Evolutionary conservation across 2,329 filamentous ascomycete species (phyloP), one percentile per base, ranked within the genome.

Genomic region (Aspergillus pseudonomiae): DNA sequence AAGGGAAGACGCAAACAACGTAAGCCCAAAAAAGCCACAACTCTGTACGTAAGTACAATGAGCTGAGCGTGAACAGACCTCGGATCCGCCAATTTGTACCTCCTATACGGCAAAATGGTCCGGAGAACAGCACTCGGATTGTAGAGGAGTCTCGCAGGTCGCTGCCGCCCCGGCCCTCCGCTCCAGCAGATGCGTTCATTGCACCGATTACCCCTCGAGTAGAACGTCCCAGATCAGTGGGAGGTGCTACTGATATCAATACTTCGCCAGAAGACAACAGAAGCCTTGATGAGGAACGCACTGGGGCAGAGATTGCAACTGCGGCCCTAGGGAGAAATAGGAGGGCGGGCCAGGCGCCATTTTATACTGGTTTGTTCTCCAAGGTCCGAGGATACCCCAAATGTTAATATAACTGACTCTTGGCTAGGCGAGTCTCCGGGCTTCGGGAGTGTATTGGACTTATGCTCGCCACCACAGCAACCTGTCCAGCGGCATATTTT

Each of bases 261-360:
- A 21, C 24, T 1, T 41, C 16, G 14, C 41, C 48, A 43, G 59
- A 39, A 16, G 26, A 57, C 21, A 30, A 45, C n/a, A 34, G 36
- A 59, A 36, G 39, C 16, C 36, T 45, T 64, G 64, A 71, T 26
- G 69, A 70, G 66, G 67, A 70, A 59, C 65, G 64, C n/a, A 70
- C 62, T 55, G 64, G 67, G 39, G 58, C 68, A 36, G 64, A 71
- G 55, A 71, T 75, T 45, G 65, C 70, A 2, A 65, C 64, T 21
- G 62, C 68, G 11, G 67, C 66, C 5, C 46, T 72, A 19, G 67
- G 67, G 1, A 63, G 60, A 52, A 60, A 57, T 4, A 34, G 57
- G 34, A 67, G 61, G 32, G 39, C 30, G 24, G 66, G 67, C 16
- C 64, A 71, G 62, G 65, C 64, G 6, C 67, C 68, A 7, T 72